Conservation (phyloP, 192 early-diverging fungal genomes). For the Lobosporangium transversale region DNA sequence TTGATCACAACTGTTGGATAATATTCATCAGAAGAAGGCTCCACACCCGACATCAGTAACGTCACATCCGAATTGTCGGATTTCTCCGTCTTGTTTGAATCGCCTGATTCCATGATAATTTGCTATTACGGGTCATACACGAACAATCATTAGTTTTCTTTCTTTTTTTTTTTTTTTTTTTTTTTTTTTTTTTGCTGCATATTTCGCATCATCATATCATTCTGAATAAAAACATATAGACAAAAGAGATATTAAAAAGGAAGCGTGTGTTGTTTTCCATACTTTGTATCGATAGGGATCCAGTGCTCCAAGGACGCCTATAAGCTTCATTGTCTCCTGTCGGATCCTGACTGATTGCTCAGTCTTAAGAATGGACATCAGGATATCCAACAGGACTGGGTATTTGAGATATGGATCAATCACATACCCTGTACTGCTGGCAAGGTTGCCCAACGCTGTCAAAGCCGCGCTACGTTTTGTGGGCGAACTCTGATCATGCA, state of each 20-base stretch:
- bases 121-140: too few species aligned
- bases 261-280: too few species aligned
- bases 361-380: constrained; percentile 84
- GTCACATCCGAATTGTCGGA: constrained; percentile 63
- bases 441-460: constrained; percentile 83
- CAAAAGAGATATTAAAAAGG: too few species aligned
- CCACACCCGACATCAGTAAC: constrained; percentile 67
- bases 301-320: constrained; percentile 94
- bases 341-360: constrained; percentile 79
- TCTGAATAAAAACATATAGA: too few species aligned
- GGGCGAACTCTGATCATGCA: constrained; percentile 86
- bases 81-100: constrained; percentile 55
- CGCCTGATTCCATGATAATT: constrained; percentile 55
- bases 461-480: constrained; percentile 89
- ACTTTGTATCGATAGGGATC: constrained; percentile 86
- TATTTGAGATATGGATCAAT: constrained; percentile 90
- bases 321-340: constrained; percentile 84
- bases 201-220: too few species aligned
- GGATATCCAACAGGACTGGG: constrained; percentile 81
- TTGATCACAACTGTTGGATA: constrained; percentile 91
- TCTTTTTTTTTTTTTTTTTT: too few species aligned
- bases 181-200: too few species aligned
- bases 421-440: constrained; percentile 87
- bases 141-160: too few species aligned
- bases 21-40: constrained; percentile 88